Evolutionary conservation across 129 eudicot genomes (phyloP), one percentile per base, ranked within the genome.

Genomic region (Flaveria brownii): DNA sequence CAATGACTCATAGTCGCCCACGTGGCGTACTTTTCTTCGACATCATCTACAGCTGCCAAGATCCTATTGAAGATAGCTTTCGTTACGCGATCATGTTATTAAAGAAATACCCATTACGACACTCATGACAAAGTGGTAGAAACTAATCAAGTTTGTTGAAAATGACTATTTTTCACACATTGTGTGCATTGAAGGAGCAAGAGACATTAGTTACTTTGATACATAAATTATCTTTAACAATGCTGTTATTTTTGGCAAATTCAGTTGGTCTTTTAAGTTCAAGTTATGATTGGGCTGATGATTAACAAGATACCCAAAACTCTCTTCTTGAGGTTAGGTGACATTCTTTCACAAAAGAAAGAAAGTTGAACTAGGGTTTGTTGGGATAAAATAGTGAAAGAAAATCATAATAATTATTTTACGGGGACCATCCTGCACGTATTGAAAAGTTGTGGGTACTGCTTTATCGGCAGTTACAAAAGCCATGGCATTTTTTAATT

Each of bases 391-490:
- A 67, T 67, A 49, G 72, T 79, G 78, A 78, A 67, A 78, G 76
- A 75, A 78, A 68, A 73, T 47, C 70, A 74, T 57, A 74, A 72
- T 67, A 74, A 43, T 62, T 68, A 52, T 28, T 23, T 41, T 14
- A 28, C 50, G 81, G 87, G 87, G 87, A 88, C 90, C 88, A 85
- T 87, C 73, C 69, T 77, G 84, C 74, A 81, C 74, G 78, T 74
- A 55, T 77, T 51, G 77, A 80, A 88, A 88, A 80, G 84, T 73
- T 80, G 83, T 73, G 84, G 69, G 59, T 64, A 74, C 73, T 71
- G 90, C 92, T 85, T 87, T 90, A 81, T 87, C 85, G 87, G 87
- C 88, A 71, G 85, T 80, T 79, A 84, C 85, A 74, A 87, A 85
- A 87, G 88, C 82, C 45, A 75, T 72, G 68, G 77, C 72, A 61